A percentile compares a stretch with the other conserved stretches of the same genome.
phyloP scores from a whole-genome alignment of 495 filamentous ascomycete genomes.

The Neurospora terricola region DNA sequence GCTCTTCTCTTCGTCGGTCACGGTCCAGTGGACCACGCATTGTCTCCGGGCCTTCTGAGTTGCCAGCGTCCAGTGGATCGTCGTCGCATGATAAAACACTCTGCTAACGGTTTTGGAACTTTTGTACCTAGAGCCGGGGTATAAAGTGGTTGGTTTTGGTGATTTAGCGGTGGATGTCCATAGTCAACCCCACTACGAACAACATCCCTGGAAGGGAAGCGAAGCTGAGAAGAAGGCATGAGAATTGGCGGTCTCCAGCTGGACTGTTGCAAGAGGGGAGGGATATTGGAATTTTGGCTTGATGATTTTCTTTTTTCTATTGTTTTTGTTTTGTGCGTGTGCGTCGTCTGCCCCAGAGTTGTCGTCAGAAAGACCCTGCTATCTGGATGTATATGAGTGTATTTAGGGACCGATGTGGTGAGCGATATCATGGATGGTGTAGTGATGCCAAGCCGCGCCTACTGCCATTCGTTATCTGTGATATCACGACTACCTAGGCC shows the following conservation, averaged over 20 bases:
- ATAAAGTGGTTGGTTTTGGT: background rate
- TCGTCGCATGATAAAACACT: background rate
- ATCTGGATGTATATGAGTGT: background rate
- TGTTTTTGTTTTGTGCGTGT: background rate
- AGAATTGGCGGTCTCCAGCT: background rate
- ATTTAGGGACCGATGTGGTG: background rate
- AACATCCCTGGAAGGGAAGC: background rate
- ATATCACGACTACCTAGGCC: background rate
- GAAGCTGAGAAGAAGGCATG: background rate
- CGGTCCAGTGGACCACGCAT: background rate
- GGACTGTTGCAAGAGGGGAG: background rate
- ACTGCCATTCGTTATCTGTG: background rate
- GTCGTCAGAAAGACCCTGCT: background rate
- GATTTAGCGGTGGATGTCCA: background rate
- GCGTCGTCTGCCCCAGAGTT: background rate
- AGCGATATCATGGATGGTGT: background rate
- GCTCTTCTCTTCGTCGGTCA: background rate
- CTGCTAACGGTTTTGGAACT: background rate
- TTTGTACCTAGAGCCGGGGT: background rate
- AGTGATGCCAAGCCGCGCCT: background rate
- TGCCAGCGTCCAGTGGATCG: background rate
- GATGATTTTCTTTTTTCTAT: background rate
- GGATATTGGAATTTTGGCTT: background rate
- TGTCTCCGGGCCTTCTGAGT: background rate
- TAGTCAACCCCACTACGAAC: no score